Percentiles rank a stretch among this genome's conserved stretches.
Conservation (phyloP, 75 land plant genomes). For the Pinus taeda region DNA sequence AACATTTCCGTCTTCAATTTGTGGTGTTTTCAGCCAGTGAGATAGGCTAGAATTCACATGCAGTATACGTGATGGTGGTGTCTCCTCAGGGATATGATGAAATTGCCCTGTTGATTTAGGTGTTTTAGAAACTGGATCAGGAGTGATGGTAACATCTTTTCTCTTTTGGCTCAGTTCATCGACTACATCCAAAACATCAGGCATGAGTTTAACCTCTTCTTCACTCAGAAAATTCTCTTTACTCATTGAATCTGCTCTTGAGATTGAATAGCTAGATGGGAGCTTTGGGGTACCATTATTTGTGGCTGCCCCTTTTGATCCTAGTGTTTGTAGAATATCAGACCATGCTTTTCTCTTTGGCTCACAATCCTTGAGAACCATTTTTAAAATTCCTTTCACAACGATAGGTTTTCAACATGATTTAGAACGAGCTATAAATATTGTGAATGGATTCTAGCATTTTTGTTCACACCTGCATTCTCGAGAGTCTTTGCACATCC, state of each 20-base stretch:
- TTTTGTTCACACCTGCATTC: neutral
- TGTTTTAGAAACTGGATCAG: constrained; percentile 14
- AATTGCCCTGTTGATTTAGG: neutral
- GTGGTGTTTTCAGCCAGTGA: constrained; percentile 36
- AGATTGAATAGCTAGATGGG: neutral
- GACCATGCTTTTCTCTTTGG: neutral
- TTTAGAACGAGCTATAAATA: constrained; percentile 38
- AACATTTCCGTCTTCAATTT: constrained; percentile 3
- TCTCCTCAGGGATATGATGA: neutral
- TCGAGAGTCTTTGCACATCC: constrained; percentile 5
- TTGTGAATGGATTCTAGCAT: constrained; percentile 19
- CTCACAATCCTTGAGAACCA: constrained; percentile 11
- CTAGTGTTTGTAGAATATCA: constrained; percentile 3
- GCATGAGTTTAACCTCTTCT: neutral
- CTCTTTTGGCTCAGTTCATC: neutral
- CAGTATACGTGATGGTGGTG: constrained; percentile 17
- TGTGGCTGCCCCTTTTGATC: neutral
- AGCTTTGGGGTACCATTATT: neutral
- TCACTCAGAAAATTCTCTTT: neutral
- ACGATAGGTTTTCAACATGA: constrained; percentile 55
- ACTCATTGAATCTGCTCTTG: neutral
- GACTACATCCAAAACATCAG: no score
- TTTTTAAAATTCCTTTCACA: constrained; percentile 47
- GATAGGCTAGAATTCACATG: constrained; percentile 57
- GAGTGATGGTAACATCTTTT: neutral